Conservation (phyloP, 225 moss, liverwort and hornwort genomes). For the Marchantia paleacea region DNA sequence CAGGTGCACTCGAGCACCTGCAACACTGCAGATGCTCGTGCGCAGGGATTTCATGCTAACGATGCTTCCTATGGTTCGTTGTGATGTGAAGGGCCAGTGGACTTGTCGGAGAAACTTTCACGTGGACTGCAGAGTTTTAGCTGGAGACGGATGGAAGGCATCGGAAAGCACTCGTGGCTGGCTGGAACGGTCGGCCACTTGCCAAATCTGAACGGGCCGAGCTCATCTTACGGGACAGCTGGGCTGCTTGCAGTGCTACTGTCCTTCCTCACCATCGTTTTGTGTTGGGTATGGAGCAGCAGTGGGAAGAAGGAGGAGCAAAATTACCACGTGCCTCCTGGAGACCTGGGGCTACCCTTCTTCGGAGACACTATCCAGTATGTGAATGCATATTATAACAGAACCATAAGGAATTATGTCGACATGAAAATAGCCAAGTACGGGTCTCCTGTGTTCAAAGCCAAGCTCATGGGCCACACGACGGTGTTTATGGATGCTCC, state of each 20-base stretch:
- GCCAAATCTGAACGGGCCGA: too few species aligned
- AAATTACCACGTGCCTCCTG: background rate
- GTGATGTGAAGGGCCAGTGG: background rate
- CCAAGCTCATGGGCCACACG: background rate
- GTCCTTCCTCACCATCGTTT: background rate
- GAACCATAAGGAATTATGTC: background rate
- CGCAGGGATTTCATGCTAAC: too few species aligned
- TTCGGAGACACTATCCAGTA: conserved; percentile 15
- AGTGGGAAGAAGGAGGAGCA: background rate
- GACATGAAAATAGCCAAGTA: conserved; percentile 15
- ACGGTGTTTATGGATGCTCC: conserved; percentile 19
- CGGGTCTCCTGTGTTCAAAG: conserved; percentile 14
- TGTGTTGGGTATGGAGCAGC: conserved; percentile 3
- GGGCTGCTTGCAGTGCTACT: background rate
- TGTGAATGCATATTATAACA: conserved; percentile 10
- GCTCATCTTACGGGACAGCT: background rate
- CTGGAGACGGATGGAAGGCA: conserved; percentile 1
- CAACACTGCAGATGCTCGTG: too few species aligned
- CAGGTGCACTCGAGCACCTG: background rate
- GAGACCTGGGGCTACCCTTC: conserved; percentile 15
- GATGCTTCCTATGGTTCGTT: background rate
- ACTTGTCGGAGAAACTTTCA: background rate
- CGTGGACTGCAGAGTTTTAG: background rate
- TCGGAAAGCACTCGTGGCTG: background rate
- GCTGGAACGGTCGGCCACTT: background rate